Conservation (phyloP, 306 rosid genomes). For the Nissolia schottii region DNA sequence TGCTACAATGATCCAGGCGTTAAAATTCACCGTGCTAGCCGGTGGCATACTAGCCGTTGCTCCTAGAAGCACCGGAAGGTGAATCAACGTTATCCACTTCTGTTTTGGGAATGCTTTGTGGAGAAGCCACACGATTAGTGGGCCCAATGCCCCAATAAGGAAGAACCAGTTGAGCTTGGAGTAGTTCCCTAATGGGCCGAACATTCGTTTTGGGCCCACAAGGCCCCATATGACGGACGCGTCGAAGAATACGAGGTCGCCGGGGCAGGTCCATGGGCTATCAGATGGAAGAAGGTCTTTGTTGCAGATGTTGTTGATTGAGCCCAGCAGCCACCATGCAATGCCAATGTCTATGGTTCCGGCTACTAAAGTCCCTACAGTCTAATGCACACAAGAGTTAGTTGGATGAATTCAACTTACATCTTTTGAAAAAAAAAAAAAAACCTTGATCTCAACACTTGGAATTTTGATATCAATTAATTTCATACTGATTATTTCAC, state of each 20-base stretch:
- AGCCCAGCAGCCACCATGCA: conserved; percentile 37
- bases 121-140: conserved; percentile 47
- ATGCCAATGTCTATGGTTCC: conserved; percentile 28
- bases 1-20: conserved; percentile 54
- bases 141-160: conserved; percentile 45
- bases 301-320: conserved; percentile 26
- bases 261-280: conserved; percentile 35
- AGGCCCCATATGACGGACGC: conserved; percentile 82
- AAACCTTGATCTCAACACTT: too few species aligned
- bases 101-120: conserved; percentile 47
- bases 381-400: conserved; percentile 17
- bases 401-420: too few species aligned
- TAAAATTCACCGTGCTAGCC: conserved; percentile 65
- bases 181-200: conserved; percentile 60
- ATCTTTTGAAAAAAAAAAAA: too few species aligned
- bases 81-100: conserved; percentile 56
- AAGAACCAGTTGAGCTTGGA: conserved; percentile 59
- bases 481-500: too few species aligned
- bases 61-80: conserved; percentile 73
- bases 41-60: conserved; percentile 67
- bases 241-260: conserved; percentile 49
- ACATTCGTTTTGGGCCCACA: conserved; percentile 63
- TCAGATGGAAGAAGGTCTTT: conserved; percentile 1
- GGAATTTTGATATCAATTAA: too few species aligned
- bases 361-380: conserved; percentile 30